Percentiles rank a stretch among this genome's conserved stretches.
Evolutionary conservation across 345 rosid genomes (phyloP).

Genomic region (Dovyalis caffra): DNA sequence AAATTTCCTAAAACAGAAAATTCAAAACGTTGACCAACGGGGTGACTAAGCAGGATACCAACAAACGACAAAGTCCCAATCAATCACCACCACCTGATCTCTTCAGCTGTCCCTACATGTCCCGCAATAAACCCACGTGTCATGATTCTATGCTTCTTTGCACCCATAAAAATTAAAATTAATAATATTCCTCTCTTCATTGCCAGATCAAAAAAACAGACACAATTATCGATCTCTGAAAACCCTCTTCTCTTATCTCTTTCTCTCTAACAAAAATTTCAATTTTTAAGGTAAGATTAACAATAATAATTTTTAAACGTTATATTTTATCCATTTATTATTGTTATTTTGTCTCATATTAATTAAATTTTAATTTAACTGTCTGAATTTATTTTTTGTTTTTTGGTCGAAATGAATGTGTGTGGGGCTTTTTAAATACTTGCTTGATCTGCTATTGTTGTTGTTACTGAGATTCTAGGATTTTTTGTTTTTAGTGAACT

Average conservation of each 20-base stretch:
- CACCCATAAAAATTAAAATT: background rate
- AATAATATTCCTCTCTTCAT: background rate
- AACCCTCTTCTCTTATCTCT: background rate
- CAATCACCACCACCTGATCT: conserved; percentile 1
- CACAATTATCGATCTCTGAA: background rate
- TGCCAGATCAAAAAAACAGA: background rate
- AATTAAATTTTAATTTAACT: background rate
- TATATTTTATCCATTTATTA: background rate
- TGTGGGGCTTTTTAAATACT: background rate
- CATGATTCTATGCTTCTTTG: background rate
- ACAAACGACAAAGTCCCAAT: background rate
- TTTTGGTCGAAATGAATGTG: background rate
- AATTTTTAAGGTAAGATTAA: background rate
- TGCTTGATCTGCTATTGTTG: background rate
- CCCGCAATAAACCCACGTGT: background rate
- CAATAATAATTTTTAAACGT: background rate
- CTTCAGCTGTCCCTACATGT: background rate
- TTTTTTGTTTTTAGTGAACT: background rate
- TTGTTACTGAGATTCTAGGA: background rate
- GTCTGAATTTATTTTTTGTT: background rate
- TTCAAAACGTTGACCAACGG: background rate
- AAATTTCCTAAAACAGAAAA: background rate
- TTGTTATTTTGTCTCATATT: background rate
- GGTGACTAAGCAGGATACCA: background rate
- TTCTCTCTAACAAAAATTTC: background rate